Base-by-base conservation (phyloP, 257 asterid species). In the Nicotiana attenuata region DNA sequence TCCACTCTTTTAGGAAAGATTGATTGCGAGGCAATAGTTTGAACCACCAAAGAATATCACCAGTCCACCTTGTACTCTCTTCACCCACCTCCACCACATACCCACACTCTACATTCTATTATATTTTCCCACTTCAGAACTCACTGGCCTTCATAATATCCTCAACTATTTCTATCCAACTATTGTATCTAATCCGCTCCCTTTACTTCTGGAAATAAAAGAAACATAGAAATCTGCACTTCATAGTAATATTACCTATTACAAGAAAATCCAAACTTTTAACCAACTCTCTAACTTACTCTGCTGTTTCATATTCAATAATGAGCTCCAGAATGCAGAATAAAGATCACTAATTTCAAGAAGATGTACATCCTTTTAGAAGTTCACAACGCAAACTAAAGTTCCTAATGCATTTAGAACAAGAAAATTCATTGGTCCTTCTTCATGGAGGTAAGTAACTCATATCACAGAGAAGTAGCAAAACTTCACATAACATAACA, bases 61-160 rank as follows among this genome's bases (percentile, higher is more conserved):
- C 41, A 24, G 61, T 31, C 57, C 79, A 47, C 63, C n/a, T 22
- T 47, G 61, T 22, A 47, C 60, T 73, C 38, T 22, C 61, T 73
- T 47, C 61, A 73, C 78, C 22, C 78, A 73, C 26, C 60, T 73
- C 78, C 78, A 45, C 22, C 78, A 73, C 77, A 73, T 47, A 73
- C 60, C 78, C 61, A 73, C 38, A 73, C 22, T 22, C 61, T 45
- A 73, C 57, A n/a, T 24, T 47, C 63, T 47, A 22, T 71, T 69
- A 60, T 13, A 69, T 69, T 69, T 71, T 71, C 59, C 24, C 35
- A 45, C 61, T 47, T 73, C 16, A 73, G 29, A 47, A 73, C 41
- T 73, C 79, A 73, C 50, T 47, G 35, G 79, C 61, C 79, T 45
- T 45, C 60, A 47, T 47, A 45, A 47, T 14, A 73, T 24, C 63